A percentile compares a stretch with the other conserved stretches of the same genome.
Evolutionary conservation across 2,329 filamentous ascomycete genomes (phyloP).

Genomic region (Lachnellula suecica): DNA sequence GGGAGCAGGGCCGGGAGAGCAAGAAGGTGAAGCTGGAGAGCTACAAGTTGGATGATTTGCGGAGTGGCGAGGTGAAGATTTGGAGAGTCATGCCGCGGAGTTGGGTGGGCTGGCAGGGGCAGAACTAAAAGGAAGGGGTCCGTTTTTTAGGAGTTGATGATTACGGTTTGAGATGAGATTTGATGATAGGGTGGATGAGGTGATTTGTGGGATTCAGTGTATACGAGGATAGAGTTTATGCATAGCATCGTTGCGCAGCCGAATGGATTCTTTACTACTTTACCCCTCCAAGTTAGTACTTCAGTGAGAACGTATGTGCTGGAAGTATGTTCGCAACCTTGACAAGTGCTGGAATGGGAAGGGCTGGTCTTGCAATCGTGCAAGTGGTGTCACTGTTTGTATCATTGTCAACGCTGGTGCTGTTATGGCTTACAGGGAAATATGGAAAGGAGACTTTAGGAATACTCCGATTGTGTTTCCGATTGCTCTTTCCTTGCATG

Average conservation of each 20-base stretch:
- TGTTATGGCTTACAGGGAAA: too few relatives aligned
- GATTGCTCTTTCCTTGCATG: too few relatives aligned
- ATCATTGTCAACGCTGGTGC: too few relatives aligned
- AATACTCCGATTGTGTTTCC: too few relatives aligned
- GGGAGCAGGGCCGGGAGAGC: slow-evolving; percentile 92
- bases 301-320: too few relatives aligned
- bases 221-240: slow-evolving; percentile 14
- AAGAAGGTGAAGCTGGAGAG: slow-evolving; percentile 94
- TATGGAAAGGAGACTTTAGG: too few relatives aligned
- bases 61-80: slow-evolving; percentile 93
- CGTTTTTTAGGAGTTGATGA: neutral
- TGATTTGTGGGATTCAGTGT: neutral
- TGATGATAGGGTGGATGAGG: neutral
- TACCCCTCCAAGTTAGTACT: too few relatives aligned
- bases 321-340: too few relatives aligned
- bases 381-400: too few relatives aligned
- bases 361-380: too few relatives aligned
- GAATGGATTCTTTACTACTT: neutral
- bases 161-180: neutral
- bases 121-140: slow-evolving; percentile 41
- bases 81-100: slow-evolving; percentile 91
- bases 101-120: slow-evolving; percentile 86
- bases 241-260: slow-evolving; percentile 18
- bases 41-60: slow-evolving; percentile 87
- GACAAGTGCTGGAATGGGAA: too few relatives aligned